These are phyloP conservation scores for Myxozyma monticola DNA, from an alignment of 805 yeast species.

Conservation along the genomic window DNA sequence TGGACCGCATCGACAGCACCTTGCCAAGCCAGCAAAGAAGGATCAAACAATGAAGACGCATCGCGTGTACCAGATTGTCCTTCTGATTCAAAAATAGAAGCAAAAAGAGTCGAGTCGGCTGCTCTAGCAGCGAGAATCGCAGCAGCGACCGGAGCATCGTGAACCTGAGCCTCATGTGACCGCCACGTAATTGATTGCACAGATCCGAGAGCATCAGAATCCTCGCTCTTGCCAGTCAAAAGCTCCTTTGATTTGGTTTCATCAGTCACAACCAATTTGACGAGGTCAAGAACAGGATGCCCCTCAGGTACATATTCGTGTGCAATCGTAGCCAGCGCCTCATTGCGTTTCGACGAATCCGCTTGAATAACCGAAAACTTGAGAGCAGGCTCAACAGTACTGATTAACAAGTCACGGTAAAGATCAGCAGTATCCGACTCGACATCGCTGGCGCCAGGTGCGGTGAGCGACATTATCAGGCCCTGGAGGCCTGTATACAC, in stretches of 20 bases:
- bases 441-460: constrained; percentile 14
- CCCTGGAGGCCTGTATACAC: constrained; percentile 64
- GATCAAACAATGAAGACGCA: constrained; percentile 48
- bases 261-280: constrained; percentile 41
- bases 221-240: constrained; percentile 16
- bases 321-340: constrained; percentile 54
- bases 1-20: constrained; percentile 64
- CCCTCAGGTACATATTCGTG: constrained; percentile 45
- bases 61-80: not conserved
- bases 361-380: constrained; percentile 40
- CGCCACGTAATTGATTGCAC: constrained; percentile 58
- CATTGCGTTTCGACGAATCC: constrained; percentile 35
- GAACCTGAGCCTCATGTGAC: constrained; percentile 59
- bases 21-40: constrained; percentile 63
- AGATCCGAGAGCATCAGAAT: constrained; percentile 33
- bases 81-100: constrained; percentile 31
- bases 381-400: constrained; percentile 66
- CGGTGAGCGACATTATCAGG: constrained; percentile 42
- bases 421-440: constrained; percentile 38
- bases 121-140: constrained; percentile 37
- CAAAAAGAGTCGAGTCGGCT: constrained; percentile 29
- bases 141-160: constrained; percentile 70
- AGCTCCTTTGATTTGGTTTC: constrained; percentile 11
- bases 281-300: constrained; percentile 44
- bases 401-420: constrained; percentile 57